A percentile compares a stretch with the other conserved stretches of the same genome.
These are phyloP conservation scores for Euphorbia peplus DNA, from an alignment of 345 rosid species.

Conservation along the genomic window DNA sequence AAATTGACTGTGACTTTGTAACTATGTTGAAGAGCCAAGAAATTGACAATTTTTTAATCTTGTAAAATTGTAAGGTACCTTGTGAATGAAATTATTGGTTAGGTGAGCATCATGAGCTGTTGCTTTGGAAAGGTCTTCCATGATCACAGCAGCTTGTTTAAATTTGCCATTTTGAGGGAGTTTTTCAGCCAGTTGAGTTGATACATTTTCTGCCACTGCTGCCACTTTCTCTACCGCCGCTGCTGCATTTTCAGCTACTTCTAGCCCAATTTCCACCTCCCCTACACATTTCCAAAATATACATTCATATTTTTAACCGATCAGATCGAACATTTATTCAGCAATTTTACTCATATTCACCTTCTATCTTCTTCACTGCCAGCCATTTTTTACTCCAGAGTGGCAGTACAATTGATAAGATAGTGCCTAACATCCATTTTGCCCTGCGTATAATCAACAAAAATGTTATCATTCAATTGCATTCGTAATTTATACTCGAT, in stretches of 20 bases:
- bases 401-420: slow-evolving; percentile 43
- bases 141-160: slow-evolving; percentile 48
- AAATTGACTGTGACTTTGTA: too few relatives aligned
- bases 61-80: too few relatives aligned
- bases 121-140: slow-evolving; percentile 53
- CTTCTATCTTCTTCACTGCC: slow-evolving; percentile 46
- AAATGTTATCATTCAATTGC: neutral
- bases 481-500: too few relatives aligned
- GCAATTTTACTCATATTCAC: slow-evolving; percentile 20
- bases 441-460: slow-evolving; percentile 42
- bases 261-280: slow-evolving; percentile 41
- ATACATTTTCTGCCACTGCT: slow-evolving; percentile 22
- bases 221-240: slow-evolving; percentile 41
- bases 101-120: slow-evolving; percentile 59
- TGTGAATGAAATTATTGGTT: slow-evolving; percentile 44
- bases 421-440: slow-evolving; percentile 53
- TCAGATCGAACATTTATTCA: neutral
- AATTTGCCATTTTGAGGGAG: slow-evolving; percentile 52
- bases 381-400: slow-evolving; percentile 50
- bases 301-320: neutral
- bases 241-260: slow-evolving; percentile 49
- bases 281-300: neutral
- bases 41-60: too few relatives aligned
- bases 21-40: too few relatives aligned
- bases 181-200: slow-evolving; percentile 29